A percentile compares a stretch with the other conserved stretches of the same genome.
These are phyloP conservation scores for Fusarium robinianum DNA, from an alignment of 2,329 filamentous ascomycete species.

Conservation along the genomic window DNA sequence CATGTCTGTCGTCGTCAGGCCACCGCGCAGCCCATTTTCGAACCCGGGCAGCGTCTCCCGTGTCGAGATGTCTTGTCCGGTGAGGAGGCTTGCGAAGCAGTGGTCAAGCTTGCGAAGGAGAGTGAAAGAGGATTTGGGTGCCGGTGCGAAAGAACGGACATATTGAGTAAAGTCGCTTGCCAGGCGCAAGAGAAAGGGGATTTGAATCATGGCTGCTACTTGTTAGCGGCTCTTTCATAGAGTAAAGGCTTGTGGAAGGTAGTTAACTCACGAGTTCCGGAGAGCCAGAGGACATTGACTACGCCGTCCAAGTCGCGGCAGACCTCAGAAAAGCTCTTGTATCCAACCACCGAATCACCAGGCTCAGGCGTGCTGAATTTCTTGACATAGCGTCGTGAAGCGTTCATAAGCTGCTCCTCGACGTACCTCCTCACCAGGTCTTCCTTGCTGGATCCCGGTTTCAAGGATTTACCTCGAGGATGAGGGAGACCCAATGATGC, in stretches of 20 bases:
- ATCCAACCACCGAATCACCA: slow-evolving; percentile 55
- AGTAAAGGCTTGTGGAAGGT: no score
- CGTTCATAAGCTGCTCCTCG: slow-evolving; percentile 56
- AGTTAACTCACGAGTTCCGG: slow-evolving; percentile 72
- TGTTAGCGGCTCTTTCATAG: slow-evolving; percentile 3
- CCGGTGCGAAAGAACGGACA: slow-evolving; percentile 68
- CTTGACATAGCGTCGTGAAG: slow-evolving; percentile 64
- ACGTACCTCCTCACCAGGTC: slow-evolving; percentile 63
- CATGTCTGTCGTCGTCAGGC: slow-evolving; percentile 81
- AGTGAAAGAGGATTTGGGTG: slow-evolving; percentile 68
- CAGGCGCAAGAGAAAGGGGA: slow-evolving; percentile 80
- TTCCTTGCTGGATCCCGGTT: slow-evolving; percentile 63
- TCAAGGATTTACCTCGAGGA: slow-evolving; percentile 57
- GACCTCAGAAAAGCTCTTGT: slow-evolving; percentile 68
- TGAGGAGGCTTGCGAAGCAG: slow-evolving; percentile 77
- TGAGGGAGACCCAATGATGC: slow-evolving; percentile 54
- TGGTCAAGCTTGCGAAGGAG: slow-evolving; percentile 80
- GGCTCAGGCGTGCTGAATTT: slow-evolving; percentile 55
- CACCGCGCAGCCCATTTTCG: slow-evolving; percentile 61
- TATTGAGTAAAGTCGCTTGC: slow-evolving; percentile 74
- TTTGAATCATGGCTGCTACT: slow-evolving; percentile 61
- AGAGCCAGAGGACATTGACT: slow-evolving; percentile 83
- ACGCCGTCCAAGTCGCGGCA: slow-evolving; percentile 75
- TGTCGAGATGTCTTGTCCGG: slow-evolving; percentile 68
- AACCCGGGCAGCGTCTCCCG: slow-evolving; percentile 72